These are phyloP conservation scores for Capronia coronata DNA, from an alignment of 2,329 filamentous ascomycete species.

Conservation along the genomic window DNA sequence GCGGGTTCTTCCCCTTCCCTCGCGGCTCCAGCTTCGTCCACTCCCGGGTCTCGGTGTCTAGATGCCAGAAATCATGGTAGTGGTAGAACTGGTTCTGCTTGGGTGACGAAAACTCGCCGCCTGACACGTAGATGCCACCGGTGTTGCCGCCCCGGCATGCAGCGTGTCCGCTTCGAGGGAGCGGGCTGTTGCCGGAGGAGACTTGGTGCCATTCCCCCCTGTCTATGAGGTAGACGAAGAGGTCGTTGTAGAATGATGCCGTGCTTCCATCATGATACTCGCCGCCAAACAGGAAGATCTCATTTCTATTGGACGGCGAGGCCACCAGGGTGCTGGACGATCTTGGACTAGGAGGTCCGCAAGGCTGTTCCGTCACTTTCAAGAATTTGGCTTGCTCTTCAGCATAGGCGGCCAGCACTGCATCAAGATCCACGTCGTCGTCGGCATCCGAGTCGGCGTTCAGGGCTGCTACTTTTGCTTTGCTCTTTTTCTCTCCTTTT, in stretches of 20 bases:
- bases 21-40: constrained; percentile 83
- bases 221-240: constrained; percentile 67
- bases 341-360: constrained; percentile 67
- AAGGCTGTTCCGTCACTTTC: constrained; percentile 78
- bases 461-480: constrained; percentile 63
- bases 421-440: constrained; percentile 88
- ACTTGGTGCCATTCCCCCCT: constrained; percentile 86
- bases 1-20: constrained; percentile 64
- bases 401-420: constrained; percentile 86
- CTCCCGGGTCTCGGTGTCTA: constrained; percentile 76
- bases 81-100: constrained; percentile 99
- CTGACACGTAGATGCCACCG: constrained; percentile 82
- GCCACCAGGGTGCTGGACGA: constrained; percentile 76
- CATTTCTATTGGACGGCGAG: constrained; percentile 77
- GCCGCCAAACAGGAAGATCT: constrained; percentile 85
- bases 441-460: constrained; percentile 74
- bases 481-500: constrained; percentile 68
- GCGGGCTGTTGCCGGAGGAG: constrained; percentile 81
- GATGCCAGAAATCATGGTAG: constrained; percentile 96
- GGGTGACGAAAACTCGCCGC: constrained; percentile 87
- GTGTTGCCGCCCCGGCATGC: constrained; percentile 87
- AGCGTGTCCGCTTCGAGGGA: constrained; percentile 87
- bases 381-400: constrained; percentile 89
- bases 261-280: constrained; percentile 92
- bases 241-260: constrained; percentile 62